Evolutionary conservation across 2,329 filamentous ascomycete genomes (phyloP).

Genomic region (Aspergillus pseudoglaucus): DNA sequence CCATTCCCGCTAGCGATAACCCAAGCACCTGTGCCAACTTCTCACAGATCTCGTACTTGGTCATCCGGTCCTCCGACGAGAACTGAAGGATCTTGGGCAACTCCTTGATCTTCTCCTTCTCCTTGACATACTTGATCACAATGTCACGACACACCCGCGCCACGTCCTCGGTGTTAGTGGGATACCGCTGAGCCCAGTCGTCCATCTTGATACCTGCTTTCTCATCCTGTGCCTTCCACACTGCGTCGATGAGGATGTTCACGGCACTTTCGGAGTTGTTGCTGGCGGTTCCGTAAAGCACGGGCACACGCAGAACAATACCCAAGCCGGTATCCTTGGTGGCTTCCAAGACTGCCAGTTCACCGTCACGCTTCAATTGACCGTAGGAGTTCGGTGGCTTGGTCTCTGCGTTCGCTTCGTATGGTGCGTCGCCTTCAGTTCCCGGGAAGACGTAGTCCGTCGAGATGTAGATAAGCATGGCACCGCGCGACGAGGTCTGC

Average conservation of each 20-base stretch:
- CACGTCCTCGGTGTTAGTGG: conserved; percentile 84
- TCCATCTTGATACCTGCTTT: conserved; percentile 67
- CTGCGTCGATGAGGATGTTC: conserved; percentile 69
- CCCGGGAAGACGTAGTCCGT: conserved; percentile 75
- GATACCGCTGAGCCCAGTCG: conserved; percentile 76
- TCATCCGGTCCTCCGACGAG: conserved; percentile 76
- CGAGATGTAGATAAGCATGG: conserved; percentile 56
- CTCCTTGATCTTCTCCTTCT: conserved; percentile 41
- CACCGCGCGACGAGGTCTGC: conserved; percentile 52
- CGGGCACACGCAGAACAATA: conserved; percentile 71
- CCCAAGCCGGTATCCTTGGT: conserved; percentile 51
- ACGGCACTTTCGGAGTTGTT: conserved; percentile 70
- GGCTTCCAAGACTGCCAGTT: conserved; percentile 61
- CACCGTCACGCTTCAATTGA: conserved; percentile 65
- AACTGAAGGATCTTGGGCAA: conserved; percentile 74
- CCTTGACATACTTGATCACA: conserved; percentile 59
- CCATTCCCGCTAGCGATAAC: conserved; percentile 61
- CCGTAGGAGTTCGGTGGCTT: conserved; percentile 74
- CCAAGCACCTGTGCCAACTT: conserved; percentile 73
- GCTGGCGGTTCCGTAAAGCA: conserved; percentile 74
- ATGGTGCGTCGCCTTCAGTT: conserved; percentile 75
- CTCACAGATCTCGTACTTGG: conserved; percentile 84
- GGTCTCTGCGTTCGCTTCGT: conserved; percentile 58
- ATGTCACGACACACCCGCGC: conserved; percentile 71
- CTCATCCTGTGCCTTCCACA: conserved; percentile 65